Conservation (phyloP, 352 stramenopile genomes). For the Pythium volutum region DNA sequence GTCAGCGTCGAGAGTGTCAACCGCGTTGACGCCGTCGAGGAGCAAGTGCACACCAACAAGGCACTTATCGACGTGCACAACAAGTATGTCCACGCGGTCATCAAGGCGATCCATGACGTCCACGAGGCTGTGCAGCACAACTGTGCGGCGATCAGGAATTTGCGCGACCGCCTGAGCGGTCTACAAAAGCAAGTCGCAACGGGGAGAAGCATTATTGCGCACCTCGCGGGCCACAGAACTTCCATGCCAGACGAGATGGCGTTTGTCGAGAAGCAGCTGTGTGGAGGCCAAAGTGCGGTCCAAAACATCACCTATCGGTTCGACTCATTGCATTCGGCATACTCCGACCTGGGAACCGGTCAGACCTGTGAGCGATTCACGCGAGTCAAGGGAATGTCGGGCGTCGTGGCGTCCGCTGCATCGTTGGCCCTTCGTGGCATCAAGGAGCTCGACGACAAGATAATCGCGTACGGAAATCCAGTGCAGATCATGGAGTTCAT, state of each 20-base stretch:
- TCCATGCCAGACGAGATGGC: background rate
- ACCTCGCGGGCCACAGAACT: background rate
- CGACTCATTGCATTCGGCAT: background rate
- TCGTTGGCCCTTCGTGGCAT: conserved; percentile 24
- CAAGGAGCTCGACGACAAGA: conserved; percentile 24
- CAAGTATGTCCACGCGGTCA: background rate
- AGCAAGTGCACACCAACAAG: conserved; percentile 7
- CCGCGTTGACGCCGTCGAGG: conserved; percentile 5
- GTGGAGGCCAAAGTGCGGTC: background rate
- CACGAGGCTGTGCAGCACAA: background rate
- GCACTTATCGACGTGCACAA: conserved; percentile 6
- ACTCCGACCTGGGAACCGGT: too few relatives aligned
- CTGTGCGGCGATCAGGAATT: background rate
- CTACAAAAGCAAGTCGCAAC: background rate
- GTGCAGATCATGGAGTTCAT: conserved; percentile 18
- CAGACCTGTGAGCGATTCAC: background rate
- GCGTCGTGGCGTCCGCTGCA: conserved; percentile 16
- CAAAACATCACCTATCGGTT: background rate
- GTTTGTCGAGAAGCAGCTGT: background rate
- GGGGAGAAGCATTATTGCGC: background rate
- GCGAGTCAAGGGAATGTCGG: conserved; percentile 24
- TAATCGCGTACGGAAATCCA: conserved; percentile 25
- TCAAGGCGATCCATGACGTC: conserved; percentile 1
- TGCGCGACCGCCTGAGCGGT: background rate
- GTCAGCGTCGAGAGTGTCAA: conserved; percentile 12